Evolutionary conservation across 306 rosid genomes (phyloP).

Genomic region (Bauhinia variegata): DNA sequence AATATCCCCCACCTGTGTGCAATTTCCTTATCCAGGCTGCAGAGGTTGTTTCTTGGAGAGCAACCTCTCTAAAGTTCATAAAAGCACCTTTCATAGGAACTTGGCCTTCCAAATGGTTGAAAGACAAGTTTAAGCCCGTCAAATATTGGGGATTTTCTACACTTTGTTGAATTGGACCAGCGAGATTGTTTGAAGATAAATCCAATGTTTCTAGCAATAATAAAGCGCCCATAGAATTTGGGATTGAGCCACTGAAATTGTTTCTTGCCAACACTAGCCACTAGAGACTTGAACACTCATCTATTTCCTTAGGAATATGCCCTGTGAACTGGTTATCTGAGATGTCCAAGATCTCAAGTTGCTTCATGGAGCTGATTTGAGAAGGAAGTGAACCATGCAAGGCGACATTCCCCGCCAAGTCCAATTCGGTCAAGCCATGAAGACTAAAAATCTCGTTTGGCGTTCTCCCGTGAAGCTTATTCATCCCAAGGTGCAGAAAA

Average conservation of each 20-base stretch:
- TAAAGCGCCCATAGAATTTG: slow-evolving; percentile 34
- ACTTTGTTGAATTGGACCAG: slow-evolving; percentile 39
- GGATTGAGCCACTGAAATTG: slow-evolving; percentile 43
- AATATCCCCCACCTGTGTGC: slow-evolving; percentile 33
- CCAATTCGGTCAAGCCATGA: slow-evolving; percentile 20
- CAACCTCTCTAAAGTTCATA: slow-evolving; percentile 32
- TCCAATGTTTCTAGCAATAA: slow-evolving; percentile 40
- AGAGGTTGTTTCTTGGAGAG: slow-evolving; percentile 43
- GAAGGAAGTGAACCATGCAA: slow-evolving; percentile 40
- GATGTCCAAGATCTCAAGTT: slow-evolving; percentile 22
- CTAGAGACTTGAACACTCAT: slow-evolving; percentile 14
- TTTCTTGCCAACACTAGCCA: slow-evolving; percentile 36
- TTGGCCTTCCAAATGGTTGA: slow-evolving; percentile 50
- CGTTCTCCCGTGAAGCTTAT: slow-evolving; percentile 45
- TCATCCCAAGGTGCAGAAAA: slow-evolving; percentile 3
- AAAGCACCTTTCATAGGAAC: slow-evolving; percentile 44
- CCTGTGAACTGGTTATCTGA: slow-evolving; percentile 42
- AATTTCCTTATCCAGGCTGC: slow-evolving; percentile 36
- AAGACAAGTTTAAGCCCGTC: slow-evolving; percentile 44
- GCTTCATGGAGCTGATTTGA: slow-evolving; percentile 35
- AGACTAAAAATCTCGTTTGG: slow-evolving; percentile 43
- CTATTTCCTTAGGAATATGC: slow-evolving; percentile 30
- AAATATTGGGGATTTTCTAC: slow-evolving; percentile 36
- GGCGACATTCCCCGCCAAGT: slow-evolving; percentile 30
- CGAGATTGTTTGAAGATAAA: slow-evolving; percentile 49